Conservation (phyloP, 441 rosid genomes). For the Eruca vesicaria region DNA sequence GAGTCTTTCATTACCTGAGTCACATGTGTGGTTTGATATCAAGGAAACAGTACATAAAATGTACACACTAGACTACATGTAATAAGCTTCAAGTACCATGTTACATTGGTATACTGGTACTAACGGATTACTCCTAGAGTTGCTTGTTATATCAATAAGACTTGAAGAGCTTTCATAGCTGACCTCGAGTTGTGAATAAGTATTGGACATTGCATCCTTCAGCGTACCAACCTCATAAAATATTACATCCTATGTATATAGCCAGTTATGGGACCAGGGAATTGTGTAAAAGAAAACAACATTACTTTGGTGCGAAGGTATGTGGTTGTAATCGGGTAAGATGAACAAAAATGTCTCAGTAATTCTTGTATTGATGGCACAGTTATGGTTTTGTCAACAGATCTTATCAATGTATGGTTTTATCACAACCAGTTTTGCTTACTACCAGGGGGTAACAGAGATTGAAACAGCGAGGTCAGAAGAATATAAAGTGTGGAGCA, state of each 20-base stretch:
- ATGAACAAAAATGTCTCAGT: slow-evolving; percentile 83
- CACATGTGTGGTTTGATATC: neutral
- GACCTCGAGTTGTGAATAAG: slow-evolving; percentile 85
- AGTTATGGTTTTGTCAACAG: slow-evolving; percentile 71
- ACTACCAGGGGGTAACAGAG: slow-evolving; percentile 25
- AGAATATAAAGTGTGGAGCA: slow-evolving; percentile 14
- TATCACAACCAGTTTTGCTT: slow-evolving; percentile 47
- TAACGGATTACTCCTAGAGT: slow-evolving; percentile 1
- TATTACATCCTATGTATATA: neutral
- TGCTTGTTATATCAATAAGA: no score
- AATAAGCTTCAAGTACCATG: neutral
- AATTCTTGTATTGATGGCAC: slow-evolving; percentile 33
- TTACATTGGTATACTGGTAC: neutral
- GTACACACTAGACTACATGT: slow-evolving; percentile 17
- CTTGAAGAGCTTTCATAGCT: slow-evolving; percentile 11
- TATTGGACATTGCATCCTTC: slow-evolving; percentile 88
- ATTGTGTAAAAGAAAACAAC: neutral
- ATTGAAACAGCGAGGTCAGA: slow-evolving; percentile 9
- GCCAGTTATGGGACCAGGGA: neutral
- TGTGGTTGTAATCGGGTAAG: slow-evolving; percentile 81
- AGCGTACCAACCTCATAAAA: slow-evolving; percentile 64
- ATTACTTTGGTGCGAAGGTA: slow-evolving; percentile 75
- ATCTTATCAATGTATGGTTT: slow-evolving; percentile 44
- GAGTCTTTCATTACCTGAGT: slow-evolving; percentile 75
- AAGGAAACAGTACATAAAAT: neutral